Conservation (phyloP, 768 basidiomycete genomes). For the Cystobasidiopsis lactophilus region DNA sequence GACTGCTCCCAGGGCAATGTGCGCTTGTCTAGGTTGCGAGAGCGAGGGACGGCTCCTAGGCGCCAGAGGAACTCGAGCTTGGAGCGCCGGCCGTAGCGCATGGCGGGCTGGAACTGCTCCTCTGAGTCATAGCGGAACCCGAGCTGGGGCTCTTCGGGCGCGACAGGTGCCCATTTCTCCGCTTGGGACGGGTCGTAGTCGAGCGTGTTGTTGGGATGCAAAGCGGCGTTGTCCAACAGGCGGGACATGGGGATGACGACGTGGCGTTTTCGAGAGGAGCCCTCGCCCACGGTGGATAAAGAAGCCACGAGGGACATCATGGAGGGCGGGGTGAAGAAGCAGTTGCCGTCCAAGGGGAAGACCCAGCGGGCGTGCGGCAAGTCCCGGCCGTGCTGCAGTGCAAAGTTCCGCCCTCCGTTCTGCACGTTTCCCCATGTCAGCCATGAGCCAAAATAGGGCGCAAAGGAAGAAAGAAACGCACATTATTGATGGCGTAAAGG, state of each 20-base stretch:
- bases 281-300: slow-evolving; percentile 16
- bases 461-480: slow-evolving; percentile 1
- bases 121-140: slow-evolving; percentile 22
- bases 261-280: slow-evolving; percentile 12
- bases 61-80: slow-evolving; percentile 23
- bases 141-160: slow-evolving; percentile 22
- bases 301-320: slow-evolving; percentile 17
- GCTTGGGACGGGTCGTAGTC: slow-evolving; percentile 11
- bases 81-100: slow-evolving; percentile 22
- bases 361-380: slow-evolving; percentile 20
- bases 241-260: slow-evolving; percentile 21
- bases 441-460: background rate
- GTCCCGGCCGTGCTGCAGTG: slow-evolving; percentile 17
- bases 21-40: slow-evolving; percentile 17
- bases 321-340: slow-evolving; percentile 20
- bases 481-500: slow-evolving; percentile 22
- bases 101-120: slow-evolving; percentile 17
- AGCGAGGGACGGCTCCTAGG: slow-evolving; percentile 21
- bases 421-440: background rate
- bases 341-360: slow-evolving; percentile 22
- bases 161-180: slow-evolving; percentile 10
- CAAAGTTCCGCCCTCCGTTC: slow-evolving; percentile 22
- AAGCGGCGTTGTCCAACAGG: slow-evolving; percentile 17
- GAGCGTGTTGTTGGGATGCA: slow-evolving; percentile 14
- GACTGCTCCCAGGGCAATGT: slow-evolving; percentile 20